Conservation (phyloP, 2,329 filamentous ascomycete genomes). For the Trichoderma breve region DNA sequence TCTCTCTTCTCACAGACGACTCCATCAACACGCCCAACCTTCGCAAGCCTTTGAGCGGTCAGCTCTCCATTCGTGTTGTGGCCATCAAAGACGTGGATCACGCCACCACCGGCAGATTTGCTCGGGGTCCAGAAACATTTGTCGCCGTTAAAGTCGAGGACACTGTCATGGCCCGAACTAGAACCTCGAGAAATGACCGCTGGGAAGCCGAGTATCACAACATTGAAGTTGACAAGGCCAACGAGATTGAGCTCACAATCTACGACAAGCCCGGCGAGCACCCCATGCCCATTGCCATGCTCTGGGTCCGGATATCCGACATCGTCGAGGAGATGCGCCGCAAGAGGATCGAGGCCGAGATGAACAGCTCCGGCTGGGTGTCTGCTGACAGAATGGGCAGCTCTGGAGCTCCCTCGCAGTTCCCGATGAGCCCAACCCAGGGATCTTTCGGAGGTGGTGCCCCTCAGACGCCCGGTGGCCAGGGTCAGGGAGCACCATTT, state of each 20-base stretch:
- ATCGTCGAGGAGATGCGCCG: conserved; percentile 96
- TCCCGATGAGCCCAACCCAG: conserved; percentile 54
- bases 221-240: conserved; percentile 95
- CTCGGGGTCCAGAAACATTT: conserved; percentile 89
- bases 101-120: conserved; percentile 78
- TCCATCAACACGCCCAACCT: conserved; percentile 94
- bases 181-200: conserved; percentile 77
- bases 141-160: conserved; percentile 97
- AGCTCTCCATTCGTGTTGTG: conserved; percentile 80
- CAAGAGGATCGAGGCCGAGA: conserved; percentile 95
- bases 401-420: conserved; percentile 48
- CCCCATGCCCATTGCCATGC: conserved; percentile 85
- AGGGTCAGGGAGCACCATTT: conserved; percentile 33
- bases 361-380: conserved; percentile 93
- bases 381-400: conserved; percentile 92
- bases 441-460: conserved; percentile 43
- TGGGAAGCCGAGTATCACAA: conserved; percentile 92
- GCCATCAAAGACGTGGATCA: conserved; percentile 95
- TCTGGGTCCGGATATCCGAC: conserved; percentile 96
- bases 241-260: conserved; percentile 95
- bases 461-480: conserved; percentile 42
- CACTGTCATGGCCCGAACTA: conserved; percentile 82
- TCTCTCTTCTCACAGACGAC: conserved; percentile 64
- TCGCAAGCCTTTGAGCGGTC: conserved; percentile 91
- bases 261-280: conserved; percentile 94